Evolutionary conservation across 2,329 filamentous ascomycete species (phyloP).

Genomic region (Penicillium fuscoglaucum): DNA sequence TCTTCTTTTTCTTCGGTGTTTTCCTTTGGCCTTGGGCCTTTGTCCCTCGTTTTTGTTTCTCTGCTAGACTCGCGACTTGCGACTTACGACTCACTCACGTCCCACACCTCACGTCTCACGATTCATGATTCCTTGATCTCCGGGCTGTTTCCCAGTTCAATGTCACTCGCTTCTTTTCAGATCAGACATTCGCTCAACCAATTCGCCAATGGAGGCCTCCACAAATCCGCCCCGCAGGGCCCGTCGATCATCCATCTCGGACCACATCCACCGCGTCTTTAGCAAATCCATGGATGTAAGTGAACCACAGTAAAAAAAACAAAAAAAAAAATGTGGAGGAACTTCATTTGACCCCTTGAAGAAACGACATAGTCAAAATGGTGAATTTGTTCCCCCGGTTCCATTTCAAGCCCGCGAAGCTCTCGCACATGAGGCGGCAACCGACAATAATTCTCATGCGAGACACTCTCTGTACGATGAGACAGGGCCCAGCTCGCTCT

Average conservation of each 20-base stretch:
- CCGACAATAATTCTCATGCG: background rate
- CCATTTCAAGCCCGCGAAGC: conserved; percentile 1
- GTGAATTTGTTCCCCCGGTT: background rate
- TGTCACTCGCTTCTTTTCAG: conserved; percentile 6
- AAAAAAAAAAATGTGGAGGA: background rate
- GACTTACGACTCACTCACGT: background rate
- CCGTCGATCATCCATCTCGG: conserved; percentile 26
- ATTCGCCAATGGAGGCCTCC: conserved; percentile 11
- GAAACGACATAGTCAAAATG: conserved; percentile 11
- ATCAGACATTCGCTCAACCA: background rate
- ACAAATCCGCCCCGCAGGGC: conserved; percentile 21
- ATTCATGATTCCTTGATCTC: background rate
- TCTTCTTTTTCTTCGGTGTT: background rate
- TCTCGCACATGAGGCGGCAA: conserved; percentile 1
- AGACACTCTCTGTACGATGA: conserved; percentile 14
- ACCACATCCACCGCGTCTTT: conserved; percentile 24
- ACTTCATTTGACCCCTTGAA: conserved; percentile 6
- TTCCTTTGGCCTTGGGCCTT: conserved; percentile 1
- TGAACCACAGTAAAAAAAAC: background rate
- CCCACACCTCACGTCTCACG: background rate
- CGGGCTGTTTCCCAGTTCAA: background rate
- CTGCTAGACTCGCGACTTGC: background rate
- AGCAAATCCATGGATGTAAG: conserved; percentile 20
- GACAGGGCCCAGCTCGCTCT: conserved; percentile 17
- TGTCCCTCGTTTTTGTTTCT: background rate